phyloP scores from a whole-genome alignment of 176 grass and related monocot species.

The Poa annua region DNA sequence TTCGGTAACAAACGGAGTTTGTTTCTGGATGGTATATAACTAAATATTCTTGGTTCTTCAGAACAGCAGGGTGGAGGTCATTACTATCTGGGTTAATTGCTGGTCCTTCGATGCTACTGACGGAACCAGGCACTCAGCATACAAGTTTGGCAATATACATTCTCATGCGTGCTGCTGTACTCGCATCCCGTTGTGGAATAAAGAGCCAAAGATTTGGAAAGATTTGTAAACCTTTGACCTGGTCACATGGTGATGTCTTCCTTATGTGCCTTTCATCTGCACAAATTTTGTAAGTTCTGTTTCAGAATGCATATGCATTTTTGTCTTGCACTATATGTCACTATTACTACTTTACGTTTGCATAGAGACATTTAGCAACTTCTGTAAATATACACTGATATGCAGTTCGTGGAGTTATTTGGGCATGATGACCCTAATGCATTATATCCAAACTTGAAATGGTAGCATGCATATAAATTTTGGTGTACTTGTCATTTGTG shows the following conservation, averaged over 20 bases:
- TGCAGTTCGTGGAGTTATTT: constrained; percentile 11
- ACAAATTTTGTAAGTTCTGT: constrained; percentile 84
- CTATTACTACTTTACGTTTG: not conserved
- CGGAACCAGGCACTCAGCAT: constrained; percentile 86
- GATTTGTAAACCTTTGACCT: constrained; percentile 94
- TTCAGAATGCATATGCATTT: constrained; percentile 23
- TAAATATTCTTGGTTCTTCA: constrained; percentile 57
- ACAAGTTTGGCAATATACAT: constrained; percentile 95
- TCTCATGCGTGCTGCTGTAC: constrained; percentile 84
- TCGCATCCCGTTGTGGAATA: constrained; percentile 93
- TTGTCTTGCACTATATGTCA: not conserved
- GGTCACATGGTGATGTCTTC: constrained; percentile 94
- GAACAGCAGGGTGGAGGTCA: constrained; percentile 92
- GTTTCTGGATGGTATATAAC: constrained; percentile 29
- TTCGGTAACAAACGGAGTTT: not conserved
- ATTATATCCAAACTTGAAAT: not conserved
- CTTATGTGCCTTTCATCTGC: constrained; percentile 97
- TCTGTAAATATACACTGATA: not conserved
- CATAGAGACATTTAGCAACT: not conserved
- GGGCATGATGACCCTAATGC: not conserved
- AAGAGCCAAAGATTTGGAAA: constrained; percentile 90
- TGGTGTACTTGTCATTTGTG: not conserved
- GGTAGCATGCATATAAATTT: not conserved
- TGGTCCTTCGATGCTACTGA: constrained; percentile 95
- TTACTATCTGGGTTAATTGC: constrained; percentile 85